phyloP scores from a whole-genome alignment of 2,329 filamentous ascomycete species.

The Ophiostoma ulmi region DNA sequence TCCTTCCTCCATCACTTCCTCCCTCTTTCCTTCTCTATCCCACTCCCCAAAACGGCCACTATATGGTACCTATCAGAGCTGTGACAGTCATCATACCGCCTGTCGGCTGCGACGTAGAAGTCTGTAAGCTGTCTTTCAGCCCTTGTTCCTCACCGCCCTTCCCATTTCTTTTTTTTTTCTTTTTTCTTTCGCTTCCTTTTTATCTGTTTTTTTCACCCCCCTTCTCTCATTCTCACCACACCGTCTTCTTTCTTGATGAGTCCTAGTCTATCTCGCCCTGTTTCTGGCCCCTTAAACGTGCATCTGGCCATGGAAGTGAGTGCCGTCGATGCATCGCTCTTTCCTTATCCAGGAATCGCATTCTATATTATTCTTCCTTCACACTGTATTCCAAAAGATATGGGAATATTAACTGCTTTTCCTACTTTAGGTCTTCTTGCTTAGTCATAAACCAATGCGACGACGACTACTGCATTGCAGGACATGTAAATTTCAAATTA shows the following conservation, averaged over 20 bases:
- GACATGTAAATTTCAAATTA: background rate
- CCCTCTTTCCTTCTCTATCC: background rate
- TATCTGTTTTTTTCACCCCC: background rate
- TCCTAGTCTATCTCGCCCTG: conserved; percentile 3
- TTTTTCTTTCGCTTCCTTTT: background rate
- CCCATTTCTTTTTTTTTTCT: background rate
- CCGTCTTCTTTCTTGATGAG: background rate
- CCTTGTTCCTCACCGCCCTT: background rate
- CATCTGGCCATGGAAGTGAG: background rate
- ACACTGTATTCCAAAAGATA: no score
- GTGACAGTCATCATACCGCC: background rate
- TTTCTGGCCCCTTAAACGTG: conserved; percentile 6
- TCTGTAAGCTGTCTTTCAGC: conserved; percentile 3
- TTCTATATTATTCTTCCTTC: background rate
- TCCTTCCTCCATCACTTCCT: background rate
- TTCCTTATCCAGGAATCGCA: background rate
- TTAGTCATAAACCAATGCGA: background rate
- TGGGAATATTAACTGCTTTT: no score
- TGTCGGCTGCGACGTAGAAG: background rate
- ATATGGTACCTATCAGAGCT: background rate
- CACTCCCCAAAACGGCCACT: background rate
- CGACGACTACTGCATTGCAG: background rate
- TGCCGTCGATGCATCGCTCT: background rate
- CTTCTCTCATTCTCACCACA: background rate
- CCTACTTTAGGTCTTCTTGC: background rate